Evolutionary conservation across 345 rosid species (phyloP).

Genomic region (Corchorus capsularis): DNA sequence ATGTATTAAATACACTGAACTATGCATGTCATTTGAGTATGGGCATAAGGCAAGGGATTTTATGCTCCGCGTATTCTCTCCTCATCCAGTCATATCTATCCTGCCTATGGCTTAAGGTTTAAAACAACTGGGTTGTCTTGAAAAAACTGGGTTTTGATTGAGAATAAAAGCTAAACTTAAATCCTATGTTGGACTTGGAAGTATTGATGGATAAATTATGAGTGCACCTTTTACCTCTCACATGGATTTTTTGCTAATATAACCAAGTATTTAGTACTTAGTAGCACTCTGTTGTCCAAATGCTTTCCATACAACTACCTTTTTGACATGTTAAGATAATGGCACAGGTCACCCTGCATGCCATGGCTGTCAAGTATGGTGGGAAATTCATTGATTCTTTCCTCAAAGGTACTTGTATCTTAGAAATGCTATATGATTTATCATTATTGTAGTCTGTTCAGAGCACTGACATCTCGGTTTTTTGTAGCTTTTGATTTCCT

Average conservation of each 20-base stretch:
- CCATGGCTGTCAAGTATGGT: conserved; percentile 85
- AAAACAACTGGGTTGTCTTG: neutral
- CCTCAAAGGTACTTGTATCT: conserved; percentile 60
- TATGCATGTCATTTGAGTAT: no score
- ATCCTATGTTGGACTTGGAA: neutral
- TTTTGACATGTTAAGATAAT: conserved; percentile 21
- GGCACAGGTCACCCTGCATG: conserved; percentile 61
- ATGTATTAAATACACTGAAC: neutral
- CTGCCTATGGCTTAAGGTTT: neutral
- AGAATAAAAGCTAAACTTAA: neutral
- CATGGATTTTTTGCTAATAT: neutral
- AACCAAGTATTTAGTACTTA: neutral
- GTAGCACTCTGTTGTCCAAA: neutral
- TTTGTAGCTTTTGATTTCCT: conserved; percentile 71
- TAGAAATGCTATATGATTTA: neutral
- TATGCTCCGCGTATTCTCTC: no score
- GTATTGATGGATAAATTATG: neutral
- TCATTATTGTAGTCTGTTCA: conserved; percentile 12
- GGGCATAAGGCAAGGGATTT: no score
- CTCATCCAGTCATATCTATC: neutral
- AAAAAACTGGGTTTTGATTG: neutral
- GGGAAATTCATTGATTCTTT: conserved; percentile 78
- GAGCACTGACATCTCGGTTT: conserved; percentile 22
- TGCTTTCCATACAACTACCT: neutral
- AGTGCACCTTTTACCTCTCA: neutral